Conservation (phyloP, 106 monocot genomes). For the Dendrobium catenatum region DNA sequence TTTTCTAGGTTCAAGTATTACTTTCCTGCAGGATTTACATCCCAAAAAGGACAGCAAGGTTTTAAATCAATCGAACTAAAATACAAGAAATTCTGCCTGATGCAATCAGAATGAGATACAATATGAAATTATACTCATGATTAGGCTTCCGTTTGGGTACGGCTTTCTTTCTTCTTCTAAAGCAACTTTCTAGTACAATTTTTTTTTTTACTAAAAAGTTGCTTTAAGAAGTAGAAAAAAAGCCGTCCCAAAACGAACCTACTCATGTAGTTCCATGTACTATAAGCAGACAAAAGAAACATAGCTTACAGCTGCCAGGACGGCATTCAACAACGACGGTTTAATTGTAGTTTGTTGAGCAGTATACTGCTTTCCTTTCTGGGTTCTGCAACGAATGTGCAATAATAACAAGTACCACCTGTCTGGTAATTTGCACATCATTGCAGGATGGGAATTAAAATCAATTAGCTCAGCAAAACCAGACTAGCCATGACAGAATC, state of each 20-base stretch:
- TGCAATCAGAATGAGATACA: background rate
- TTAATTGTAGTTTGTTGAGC: conserved; percentile 95
- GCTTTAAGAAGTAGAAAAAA: no score
- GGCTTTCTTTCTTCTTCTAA: no score
- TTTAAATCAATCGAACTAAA: background rate
- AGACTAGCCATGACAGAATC: conserved; percentile 87
- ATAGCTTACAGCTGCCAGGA: conserved; percentile 77
- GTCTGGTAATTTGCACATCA: conserved; percentile 84
- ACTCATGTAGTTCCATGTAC: background rate
- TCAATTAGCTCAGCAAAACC: conserved; percentile 97
- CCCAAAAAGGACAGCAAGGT: background rate
- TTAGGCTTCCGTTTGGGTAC: background rate
- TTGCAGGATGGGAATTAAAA: conserved; percentile 87
- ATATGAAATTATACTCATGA: background rate
- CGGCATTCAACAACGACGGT: conserved; percentile 96
- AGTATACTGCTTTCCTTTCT: conserved; percentile 92
- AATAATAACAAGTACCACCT: conserved; percentile 90
- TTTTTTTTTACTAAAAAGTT: no score
- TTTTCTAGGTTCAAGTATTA: background rate
- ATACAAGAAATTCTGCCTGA: background rate
- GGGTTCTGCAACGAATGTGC: conserved; percentile 90
- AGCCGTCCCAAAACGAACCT: no score
- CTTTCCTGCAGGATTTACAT: background rate
- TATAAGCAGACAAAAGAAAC: background rate
- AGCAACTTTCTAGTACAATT: no score